Base-by-base conservation (phyloP, 306 rosid genomes). In the Cucurbita moschata region DNA sequence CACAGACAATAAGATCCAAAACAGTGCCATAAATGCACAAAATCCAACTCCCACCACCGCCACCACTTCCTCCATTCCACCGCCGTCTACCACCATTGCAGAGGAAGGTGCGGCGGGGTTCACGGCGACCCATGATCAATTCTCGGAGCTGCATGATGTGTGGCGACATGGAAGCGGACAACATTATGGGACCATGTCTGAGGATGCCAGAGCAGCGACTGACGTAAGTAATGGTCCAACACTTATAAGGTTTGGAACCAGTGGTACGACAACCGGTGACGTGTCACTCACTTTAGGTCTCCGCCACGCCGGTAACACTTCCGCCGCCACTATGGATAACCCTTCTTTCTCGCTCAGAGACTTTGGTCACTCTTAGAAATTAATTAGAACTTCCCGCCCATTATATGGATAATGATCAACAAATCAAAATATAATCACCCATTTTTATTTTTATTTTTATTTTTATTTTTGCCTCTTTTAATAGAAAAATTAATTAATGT, bases 241-340 rank as follows among this genome's bases (percentile, higher is more conserved):
- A 11, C 82, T 86, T 66, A 86, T 86, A 62, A 86, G 95, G 56
- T 88, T 85, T 49, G 95, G 95, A 84, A 77, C 95, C 85, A 83
- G 83, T 1, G 13, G 16, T 19, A 44, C 47, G 26, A 7, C 69
- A 19, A 43, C 86, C 15, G 89, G 95, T 66, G 95, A 88, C 69
- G 95, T 88, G 79, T 88, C 95, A 35, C 95, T 88, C 64, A 88
- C 95, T 59, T 72, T 88, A 75, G 95, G 95, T 79, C 81, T 85
- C 47, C 73, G 72, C 73, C 78, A 75, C 15, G 64, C 78, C 40
- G 78, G 78, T 9, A 75, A 63, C 42, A 73, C 49, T 47, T 37
- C 69, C 63, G 1, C 63, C 46, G 82, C 89, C 84, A 5, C 68
- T 21, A 30, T 5, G 6, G 87, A 83, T 42, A 82, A 82, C 21